Evolutionary conservation across 768 basidiomycete genomes (phyloP).

Genomic region (Kwoniella mangroviensis): DNA sequence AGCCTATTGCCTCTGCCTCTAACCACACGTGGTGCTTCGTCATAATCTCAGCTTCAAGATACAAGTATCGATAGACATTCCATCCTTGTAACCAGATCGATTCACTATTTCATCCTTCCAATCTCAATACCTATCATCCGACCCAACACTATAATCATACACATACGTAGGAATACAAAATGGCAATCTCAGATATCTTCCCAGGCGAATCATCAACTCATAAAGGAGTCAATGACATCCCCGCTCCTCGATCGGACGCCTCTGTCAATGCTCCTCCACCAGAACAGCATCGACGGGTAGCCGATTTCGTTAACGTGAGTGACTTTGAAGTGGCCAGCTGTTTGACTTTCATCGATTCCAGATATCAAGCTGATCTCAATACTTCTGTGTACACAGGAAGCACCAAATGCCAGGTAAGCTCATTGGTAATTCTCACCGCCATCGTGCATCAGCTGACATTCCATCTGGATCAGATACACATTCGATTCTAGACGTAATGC

Average conservation of each 20-base stretch:
- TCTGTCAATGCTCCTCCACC: constrained; percentile 45
- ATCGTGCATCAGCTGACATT: neutral
- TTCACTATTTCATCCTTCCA: neutral
- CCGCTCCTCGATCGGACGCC: constrained; percentile 44
- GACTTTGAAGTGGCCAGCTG: too few relatives aligned
- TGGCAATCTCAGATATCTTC: constrained; percentile 18
- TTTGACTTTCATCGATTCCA: too few relatives aligned
- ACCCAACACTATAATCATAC: too few relatives aligned
- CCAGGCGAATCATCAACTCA: constrained; percentile 12
- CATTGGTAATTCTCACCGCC: neutral
- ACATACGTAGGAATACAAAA: neutral
- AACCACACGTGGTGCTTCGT: constrained; percentile 13
- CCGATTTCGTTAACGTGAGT: constrained; percentile 50
- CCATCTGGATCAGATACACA: constrained; percentile 36
- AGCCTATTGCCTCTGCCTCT: too few relatives aligned
- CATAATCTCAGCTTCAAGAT: neutral
- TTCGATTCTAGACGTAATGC: constrained; percentile 46
- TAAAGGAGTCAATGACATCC: constrained; percentile 46
- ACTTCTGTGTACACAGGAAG: constrained; percentile 43
- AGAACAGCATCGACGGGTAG: constrained; percentile 45
- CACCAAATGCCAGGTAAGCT: constrained; percentile 42
- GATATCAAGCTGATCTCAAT: too few relatives aligned
- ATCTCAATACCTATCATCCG: neutral
- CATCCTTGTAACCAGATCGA: constrained; percentile 5
- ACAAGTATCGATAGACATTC: neutral